Conservation (phyloP, 768 basidiomycete genomes). For the Rhodotorula paludigena region DNA sequence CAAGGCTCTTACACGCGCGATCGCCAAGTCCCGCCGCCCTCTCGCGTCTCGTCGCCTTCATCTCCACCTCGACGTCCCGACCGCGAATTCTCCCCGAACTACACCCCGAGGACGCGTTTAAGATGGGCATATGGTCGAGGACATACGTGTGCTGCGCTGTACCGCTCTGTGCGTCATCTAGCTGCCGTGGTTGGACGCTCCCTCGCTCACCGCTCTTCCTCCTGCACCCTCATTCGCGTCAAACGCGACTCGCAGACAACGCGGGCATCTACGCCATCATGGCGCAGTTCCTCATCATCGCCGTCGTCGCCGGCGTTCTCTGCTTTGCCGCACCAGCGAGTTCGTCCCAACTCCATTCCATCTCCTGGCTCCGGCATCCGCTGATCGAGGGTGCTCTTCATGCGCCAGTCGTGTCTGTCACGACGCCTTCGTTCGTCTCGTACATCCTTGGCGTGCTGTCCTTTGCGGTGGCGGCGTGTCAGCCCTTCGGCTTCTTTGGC, state of each 20-base stretch:
- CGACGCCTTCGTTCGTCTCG: slow-evolving; percentile 69
- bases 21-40: too few species aligned
- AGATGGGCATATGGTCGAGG: slow-evolving; percentile 28
- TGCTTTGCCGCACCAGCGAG: slow-evolving; percentile 73
- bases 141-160: slow-evolving; percentile 38
- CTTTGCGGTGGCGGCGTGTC: slow-evolving; percentile 68
- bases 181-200: accelerated
- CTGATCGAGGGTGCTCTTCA: slow-evolving; percentile 3
- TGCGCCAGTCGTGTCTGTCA: slow-evolving; percentile 67
- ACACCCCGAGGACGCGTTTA: background rate
- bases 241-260: slow-evolving; percentile 54
- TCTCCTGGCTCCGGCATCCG: background rate
- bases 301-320: slow-evolving; percentile 64
- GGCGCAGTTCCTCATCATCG: slow-evolving; percentile 65
- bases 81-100: background rate
- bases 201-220: background rate
- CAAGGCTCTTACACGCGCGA: too few species aligned
- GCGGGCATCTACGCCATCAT: slow-evolving; percentile 79
- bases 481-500: slow-evolving; percentile 78
- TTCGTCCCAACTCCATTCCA: slow-evolving; percentile 49
- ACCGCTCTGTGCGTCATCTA: slow-evolving; percentile 23
- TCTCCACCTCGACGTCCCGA: background rate
- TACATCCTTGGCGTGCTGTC: slow-evolving; percentile 70
- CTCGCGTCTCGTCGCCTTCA: too few species aligned
- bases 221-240: background rate